Evolutionary conservation across 805 yeast genomes (phyloP).

Genomic region (Candida glaebosa): DNA sequence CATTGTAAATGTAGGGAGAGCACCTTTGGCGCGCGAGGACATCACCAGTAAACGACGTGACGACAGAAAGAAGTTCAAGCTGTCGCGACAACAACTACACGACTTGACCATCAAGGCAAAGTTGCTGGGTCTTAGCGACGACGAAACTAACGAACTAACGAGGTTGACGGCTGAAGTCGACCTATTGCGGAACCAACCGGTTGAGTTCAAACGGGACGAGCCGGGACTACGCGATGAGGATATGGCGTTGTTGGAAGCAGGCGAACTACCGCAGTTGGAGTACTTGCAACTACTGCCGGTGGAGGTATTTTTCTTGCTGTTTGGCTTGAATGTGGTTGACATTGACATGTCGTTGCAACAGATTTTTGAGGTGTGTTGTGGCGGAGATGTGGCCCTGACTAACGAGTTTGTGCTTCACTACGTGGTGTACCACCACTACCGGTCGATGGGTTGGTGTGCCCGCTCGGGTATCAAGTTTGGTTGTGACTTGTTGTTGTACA

Average conservation of each 20-base stretch:
- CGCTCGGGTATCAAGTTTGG: conserved; percentile 92
- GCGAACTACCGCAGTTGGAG: conserved; percentile 28
- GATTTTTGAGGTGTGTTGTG: conserved; percentile 24
- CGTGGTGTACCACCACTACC: conserved; percentile 78
- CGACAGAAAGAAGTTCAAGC: conserved; percentile 70
- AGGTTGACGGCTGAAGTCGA: conserved; percentile 14
- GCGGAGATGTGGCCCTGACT: conserved; percentile 12
- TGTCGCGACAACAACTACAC: conserved; percentile 49
- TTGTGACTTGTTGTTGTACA: conserved; percentile 76
- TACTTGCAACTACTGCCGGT: conserved; percentile 67
- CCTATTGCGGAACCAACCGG: conserved; percentile 14
- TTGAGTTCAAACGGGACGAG: neutral
- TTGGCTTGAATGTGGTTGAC: conserved; percentile 50
- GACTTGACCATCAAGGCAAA: conserved; percentile 50
- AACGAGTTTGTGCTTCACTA: conserved; percentile 51
- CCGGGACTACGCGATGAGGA: conserved; percentile 10
- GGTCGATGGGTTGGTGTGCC: conserved; percentile 93
- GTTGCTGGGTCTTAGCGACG: conserved; percentile 20
- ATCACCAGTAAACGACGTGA: conserved; percentile 68
- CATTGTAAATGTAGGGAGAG: conserved; percentile 19
- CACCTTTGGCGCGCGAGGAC: conserved; percentile 58
- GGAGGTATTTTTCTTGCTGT: conserved; percentile 69
- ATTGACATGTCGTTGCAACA: conserved; percentile 23
- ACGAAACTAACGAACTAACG: conserved; percentile 19
- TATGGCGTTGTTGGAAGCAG: neutral